Evolutionary conservation across 1,284 basidiomycete species (phyloP).

Genomic region (Cystobasidiaceae sp.): DNA sequence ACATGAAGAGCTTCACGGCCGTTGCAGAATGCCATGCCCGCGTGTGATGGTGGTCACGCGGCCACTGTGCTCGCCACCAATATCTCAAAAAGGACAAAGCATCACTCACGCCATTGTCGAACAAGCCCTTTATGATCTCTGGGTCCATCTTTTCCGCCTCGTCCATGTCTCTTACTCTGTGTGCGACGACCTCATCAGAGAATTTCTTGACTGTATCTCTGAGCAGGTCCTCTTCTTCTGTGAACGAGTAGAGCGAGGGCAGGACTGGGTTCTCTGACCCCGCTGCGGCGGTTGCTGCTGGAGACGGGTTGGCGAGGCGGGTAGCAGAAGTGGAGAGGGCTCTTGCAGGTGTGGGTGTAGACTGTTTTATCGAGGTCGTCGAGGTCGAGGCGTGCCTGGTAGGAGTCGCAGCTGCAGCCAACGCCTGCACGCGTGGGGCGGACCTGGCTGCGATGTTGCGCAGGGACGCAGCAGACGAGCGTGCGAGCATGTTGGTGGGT

Average conservation of each 20-base stretch:
- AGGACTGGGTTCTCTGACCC: slow-evolving; percentile 6
- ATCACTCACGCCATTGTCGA: slow-evolving; percentile 83
- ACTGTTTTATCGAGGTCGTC: too few species aligned
- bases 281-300: slow-evolving; percentile 10
- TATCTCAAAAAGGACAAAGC: background rate
- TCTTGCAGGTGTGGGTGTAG: too few species aligned
- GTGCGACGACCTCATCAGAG: slow-evolving; percentile 79
- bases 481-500: too few species aligned
- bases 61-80: background rate
- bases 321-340: background rate
- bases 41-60: too few species aligned
- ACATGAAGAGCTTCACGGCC: too few species aligned
- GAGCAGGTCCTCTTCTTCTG: slow-evolving; percentile 86
- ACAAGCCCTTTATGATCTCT: slow-evolving; percentile 77
- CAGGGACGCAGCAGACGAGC: too few species aligned
- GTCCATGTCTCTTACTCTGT: slow-evolving; percentile 94
- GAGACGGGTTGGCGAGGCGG: background rate
- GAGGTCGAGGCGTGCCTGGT: too few species aligned
- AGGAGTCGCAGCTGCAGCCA: too few species aligned
- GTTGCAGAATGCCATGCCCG: too few species aligned
- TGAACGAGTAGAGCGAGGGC: slow-evolving; percentile 63
- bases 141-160: slow-evolving; percentile 95
- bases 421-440: too few species aligned
- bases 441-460: too few species aligned
- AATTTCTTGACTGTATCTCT: slow-evolving; percentile 83